Evolutionary conservation across 2,329 filamentous ascomycete genomes (phyloP).

Genomic region (Colletotrichum spaethianum): DNA sequence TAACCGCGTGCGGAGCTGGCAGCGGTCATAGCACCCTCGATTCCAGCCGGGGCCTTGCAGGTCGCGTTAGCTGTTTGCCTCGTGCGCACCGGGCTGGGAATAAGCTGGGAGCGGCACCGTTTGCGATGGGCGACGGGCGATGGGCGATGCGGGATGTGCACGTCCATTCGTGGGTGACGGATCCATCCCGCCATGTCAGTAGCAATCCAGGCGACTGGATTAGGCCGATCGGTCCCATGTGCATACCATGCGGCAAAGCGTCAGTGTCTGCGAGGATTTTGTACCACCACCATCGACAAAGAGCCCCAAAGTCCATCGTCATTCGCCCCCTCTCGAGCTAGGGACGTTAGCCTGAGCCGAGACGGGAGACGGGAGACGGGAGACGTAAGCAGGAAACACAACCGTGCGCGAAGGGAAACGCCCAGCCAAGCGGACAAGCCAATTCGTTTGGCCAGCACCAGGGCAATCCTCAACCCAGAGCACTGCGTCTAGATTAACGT

Average conservation of each 20-base stretch:
- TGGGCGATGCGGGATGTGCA: slow-evolving; percentile 15
- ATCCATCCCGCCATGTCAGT: slow-evolving; percentile 32
- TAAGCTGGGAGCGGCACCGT: slow-evolving; percentile 27
- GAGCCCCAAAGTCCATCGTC: not conserved
- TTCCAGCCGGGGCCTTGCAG: slow-evolving; percentile 1
- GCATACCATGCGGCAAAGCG: slow-evolving; percentile 31
- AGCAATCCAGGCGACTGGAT: slow-evolving; percentile 22
- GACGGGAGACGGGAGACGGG: not conserved
- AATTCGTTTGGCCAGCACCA: not conserved
- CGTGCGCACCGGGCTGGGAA: slow-evolving; percentile 28
- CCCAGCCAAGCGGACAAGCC: not conserved
- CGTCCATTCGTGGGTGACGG: slow-evolving; percentile 21
- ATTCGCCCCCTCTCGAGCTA: not conserved
- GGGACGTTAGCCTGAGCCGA: not conserved
- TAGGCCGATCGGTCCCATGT: slow-evolving; percentile 31
- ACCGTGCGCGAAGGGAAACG: not conserved
- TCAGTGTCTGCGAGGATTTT: slow-evolving; percentile 11
- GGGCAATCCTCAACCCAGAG: not conserved
- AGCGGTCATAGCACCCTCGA: slow-evolving; percentile 22
- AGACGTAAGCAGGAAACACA: not conserved
- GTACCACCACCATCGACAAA: not conserved
- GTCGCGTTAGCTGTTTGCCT: slow-evolving; percentile 17
- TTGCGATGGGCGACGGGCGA: slow-evolving; percentile 20
- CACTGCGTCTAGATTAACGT: not conserved
- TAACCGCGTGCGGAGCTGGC: slow-evolving; percentile 30